These are phyloP conservation scores for Solanum etuberosum DNA, from an alignment of 257 asterid species.

Conservation along the genomic window DNA sequence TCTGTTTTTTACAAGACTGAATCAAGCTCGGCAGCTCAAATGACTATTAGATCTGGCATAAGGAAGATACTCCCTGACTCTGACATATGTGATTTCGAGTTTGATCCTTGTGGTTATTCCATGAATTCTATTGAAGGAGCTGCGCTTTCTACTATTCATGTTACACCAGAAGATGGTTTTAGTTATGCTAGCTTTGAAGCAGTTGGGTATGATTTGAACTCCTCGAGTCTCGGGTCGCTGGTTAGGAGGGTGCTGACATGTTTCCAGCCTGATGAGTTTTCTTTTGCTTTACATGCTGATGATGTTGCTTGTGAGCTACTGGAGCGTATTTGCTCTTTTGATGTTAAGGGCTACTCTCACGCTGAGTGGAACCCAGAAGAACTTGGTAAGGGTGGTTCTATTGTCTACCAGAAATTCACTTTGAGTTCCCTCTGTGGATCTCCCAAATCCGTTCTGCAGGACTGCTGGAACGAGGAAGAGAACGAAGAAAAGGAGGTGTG, in stretches of 20 bases:
- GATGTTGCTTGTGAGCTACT: not conserved
- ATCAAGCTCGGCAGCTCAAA: slow-evolving; percentile 11
- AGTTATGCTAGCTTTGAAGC: slow-evolving; percentile 38
- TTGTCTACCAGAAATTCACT: slow-evolving; percentile 11
- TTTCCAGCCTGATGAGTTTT: slow-evolving; percentile 19
- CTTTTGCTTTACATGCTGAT: slow-evolving; percentile 18
- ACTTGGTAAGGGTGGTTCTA: not conserved
- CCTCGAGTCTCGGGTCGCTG: not conserved
- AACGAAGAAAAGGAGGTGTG: not conserved
- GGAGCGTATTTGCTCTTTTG: not conserved
- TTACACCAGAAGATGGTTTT: slow-evolving; percentile 32
- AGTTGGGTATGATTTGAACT: slow-evolving; percentile 20
- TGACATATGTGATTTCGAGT: slow-evolving; percentile 24
- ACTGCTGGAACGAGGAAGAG: not conserved
- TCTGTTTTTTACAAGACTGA: slow-evolving; percentile 22
- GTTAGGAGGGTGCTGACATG: slow-evolving; percentile 15
- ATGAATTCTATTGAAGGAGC: slow-evolving; percentile 30
- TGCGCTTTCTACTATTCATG: slow-evolving; percentile 23
- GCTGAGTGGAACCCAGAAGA: not conserved
- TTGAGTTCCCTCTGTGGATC: not conserved
- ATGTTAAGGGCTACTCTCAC: not conserved
- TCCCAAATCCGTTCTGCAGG: not conserved
- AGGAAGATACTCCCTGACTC: slow-evolving; percentile 25
- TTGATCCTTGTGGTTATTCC: slow-evolving; percentile 34
- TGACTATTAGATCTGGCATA: slow-evolving; percentile 20